phyloP scores from a whole-genome alignment of 768 basidiomycete genomes.

The Holtermannia corniformis region DNA sequence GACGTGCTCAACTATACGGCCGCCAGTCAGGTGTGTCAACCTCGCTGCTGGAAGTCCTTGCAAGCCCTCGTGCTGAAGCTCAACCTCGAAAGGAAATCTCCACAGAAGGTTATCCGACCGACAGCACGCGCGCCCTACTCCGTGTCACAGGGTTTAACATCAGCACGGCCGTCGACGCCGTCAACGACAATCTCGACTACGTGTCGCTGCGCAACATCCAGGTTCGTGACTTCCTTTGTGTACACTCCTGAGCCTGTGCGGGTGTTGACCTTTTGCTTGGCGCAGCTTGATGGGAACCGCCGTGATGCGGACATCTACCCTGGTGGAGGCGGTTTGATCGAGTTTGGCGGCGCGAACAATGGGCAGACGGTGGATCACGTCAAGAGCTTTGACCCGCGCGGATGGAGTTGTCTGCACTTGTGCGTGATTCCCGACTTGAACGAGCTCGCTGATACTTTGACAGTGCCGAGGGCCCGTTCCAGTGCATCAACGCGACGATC shows the following conservation, averaged over 20 bases:
- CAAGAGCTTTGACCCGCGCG: constrained; percentile 60
- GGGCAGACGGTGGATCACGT: constrained; percentile 70
- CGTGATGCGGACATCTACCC: constrained; percentile 48
- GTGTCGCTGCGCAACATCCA: constrained; percentile 63
- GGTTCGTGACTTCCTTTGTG: constrained; percentile 20
- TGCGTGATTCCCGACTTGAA: constrained; percentile 3
- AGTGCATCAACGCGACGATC: constrained; percentile 56
- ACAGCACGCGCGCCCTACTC: constrained; percentile 57
- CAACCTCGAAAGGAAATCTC: constrained; percentile 57
- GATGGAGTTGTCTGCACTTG: constrained; percentile 77
- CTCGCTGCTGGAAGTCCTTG: neutral
- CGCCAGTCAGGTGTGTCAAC: constrained; percentile 42
- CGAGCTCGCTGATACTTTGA: neutral
- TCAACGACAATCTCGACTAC: constrained; percentile 49
- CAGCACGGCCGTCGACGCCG: constrained; percentile 56
- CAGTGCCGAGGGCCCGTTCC: constrained; percentile 55
- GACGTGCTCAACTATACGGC: constrained; percentile 59
- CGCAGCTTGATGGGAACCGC: constrained; percentile 65
- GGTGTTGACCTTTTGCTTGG: neutral
- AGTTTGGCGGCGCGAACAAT: constrained; percentile 68
- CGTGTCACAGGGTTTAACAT: constrained; percentile 55
- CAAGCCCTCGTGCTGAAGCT: neutral
- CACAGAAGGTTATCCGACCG: constrained; percentile 66
- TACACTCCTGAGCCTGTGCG: too few species aligned
- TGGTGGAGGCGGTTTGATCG: constrained; percentile 65